These are phyloP conservation scores for Metarhizium brunneum DNA, from an alignment of 2,329 filamentous ascomycete species.

Conservation along the genomic window DNA sequence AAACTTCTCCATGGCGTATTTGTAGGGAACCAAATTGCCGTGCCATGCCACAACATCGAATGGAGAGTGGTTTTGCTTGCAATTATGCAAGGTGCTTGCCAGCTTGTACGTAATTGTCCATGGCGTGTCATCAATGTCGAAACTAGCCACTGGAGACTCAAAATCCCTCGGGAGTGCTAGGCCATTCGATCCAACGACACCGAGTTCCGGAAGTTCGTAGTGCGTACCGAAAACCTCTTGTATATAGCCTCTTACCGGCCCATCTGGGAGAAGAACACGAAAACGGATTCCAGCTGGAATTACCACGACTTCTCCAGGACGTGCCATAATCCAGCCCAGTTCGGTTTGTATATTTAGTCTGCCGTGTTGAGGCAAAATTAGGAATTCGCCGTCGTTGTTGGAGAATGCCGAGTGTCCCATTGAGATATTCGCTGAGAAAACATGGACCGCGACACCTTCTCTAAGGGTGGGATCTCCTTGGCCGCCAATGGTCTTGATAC, in stretches of 20 bases:
- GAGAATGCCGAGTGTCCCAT: slow-evolving; percentile 36
- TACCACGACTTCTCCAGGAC: slow-evolving; percentile 58
- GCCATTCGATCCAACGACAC: slow-evolving; percentile 56
- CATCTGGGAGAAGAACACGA: slow-evolving; percentile 27
- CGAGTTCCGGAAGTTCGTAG: slow-evolving; percentile 58
- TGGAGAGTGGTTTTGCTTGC: slow-evolving; percentile 53
- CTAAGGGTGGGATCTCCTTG: slow-evolving; percentile 36
- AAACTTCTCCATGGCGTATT: slow-evolving; percentile 47
- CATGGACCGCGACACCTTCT: slow-evolving; percentile 37
- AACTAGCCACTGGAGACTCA: slow-evolving; percentile 49
- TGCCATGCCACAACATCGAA: slow-evolving; percentile 68
- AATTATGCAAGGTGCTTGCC: slow-evolving; percentile 49
- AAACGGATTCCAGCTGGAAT: slow-evolving; percentile 55
- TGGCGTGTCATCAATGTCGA: slow-evolving; percentile 43
- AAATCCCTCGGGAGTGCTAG: slow-evolving; percentile 60
- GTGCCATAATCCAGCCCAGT: slow-evolving; percentile 53
- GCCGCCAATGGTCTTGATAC: slow-evolving; percentile 36
- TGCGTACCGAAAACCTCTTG: slow-evolving; percentile 57
- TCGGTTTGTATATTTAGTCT: slow-evolving; percentile 60
- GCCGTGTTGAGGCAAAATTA: slow-evolving; percentile 58
- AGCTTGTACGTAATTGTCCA: slow-evolving; percentile 55
- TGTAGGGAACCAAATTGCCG: slow-evolving; percentile 55
- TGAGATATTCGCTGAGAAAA: slow-evolving; percentile 33
- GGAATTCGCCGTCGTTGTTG: slow-evolving; percentile 49
- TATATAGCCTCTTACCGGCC: slow-evolving; percentile 55